phyloP scores from a whole-genome alignment of 208 protist species.

The Novymonas esmeraldas region DNA sequence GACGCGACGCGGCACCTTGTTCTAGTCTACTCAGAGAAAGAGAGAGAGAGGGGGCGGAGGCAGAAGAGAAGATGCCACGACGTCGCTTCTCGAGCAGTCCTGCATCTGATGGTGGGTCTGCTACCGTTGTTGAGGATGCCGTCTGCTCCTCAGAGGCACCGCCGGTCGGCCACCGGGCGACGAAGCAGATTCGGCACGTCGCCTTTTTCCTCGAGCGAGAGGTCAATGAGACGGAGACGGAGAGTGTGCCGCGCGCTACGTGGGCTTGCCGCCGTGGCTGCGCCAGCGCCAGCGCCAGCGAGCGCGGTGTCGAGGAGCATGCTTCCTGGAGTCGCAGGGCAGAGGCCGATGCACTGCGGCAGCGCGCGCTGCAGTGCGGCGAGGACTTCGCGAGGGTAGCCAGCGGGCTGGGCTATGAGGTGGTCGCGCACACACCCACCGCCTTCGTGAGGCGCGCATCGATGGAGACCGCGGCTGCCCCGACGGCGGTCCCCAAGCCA shows the following conservation, averaged over 20 bases:
- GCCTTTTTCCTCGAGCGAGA: constrained; percentile 27
- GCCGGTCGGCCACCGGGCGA: not conserved
- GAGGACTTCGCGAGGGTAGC: constrained; percentile 42
- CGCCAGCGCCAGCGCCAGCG: not conserved
- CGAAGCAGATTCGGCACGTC: constrained; percentile 19
- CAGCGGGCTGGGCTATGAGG: constrained; percentile 51
- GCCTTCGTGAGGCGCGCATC: constrained; percentile 18
- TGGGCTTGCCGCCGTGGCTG: not conserved
- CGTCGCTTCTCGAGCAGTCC: not conserved
- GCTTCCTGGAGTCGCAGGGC: constrained; percentile 17
- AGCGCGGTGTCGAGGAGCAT: constrained; percentile 1
- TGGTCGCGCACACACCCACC: constrained; percentile 34
- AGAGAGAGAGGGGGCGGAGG: too few species aligned
- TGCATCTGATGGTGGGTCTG: not conserved
- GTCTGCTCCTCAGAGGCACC: constrained; percentile 2
- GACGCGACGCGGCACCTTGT: too few species aligned
- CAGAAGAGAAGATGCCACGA: not conserved
- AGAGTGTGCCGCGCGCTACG: not conserved
- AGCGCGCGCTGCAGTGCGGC: constrained; percentile 40
- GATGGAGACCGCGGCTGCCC: not conserved
- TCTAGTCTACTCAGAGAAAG: too few species aligned
- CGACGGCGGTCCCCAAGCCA: constrained; percentile 6
- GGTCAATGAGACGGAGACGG: constrained; percentile 7
- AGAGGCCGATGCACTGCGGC: constrained; percentile 42
- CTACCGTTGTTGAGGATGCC: constrained; percentile 6